A percentile compares a stretch with the other conserved stretches of the same genome.
Conservation (phyloP, 129 eudicot species). For the Calendula officinalis region DNA sequence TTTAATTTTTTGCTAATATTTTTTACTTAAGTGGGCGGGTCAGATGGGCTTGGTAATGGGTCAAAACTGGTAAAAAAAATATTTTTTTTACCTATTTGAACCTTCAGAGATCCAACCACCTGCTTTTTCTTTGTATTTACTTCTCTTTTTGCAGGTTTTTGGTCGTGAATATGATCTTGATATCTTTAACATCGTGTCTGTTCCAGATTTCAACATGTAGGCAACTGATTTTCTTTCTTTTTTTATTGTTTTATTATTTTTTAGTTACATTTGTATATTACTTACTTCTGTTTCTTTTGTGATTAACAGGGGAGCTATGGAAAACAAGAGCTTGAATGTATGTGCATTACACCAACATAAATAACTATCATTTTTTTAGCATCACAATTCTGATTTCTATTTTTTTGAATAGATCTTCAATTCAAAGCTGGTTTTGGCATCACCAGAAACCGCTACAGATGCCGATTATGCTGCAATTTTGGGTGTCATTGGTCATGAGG, state of each 20-base stretch:
- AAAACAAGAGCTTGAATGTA: constrained; percentile 93
- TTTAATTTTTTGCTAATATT: neutral
- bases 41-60: neutral
- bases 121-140: neutral
- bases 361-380: neutral
- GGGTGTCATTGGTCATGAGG: constrained; percentile 97
- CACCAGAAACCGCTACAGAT: constrained; percentile 94
- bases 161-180: constrained; percentile 93
- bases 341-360: constrained; percentile 8
- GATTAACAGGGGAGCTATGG: constrained; percentile 96
- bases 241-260: no score
- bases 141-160: constrained; percentile 44
- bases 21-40: neutral
- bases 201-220: constrained; percentile 89
- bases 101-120: no score
- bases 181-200: constrained; percentile 86
- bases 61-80: neutral
- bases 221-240: neutral
- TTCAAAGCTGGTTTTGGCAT: constrained; percentile 85
- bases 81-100: no score
- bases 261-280: neutral
- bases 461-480: constrained; percentile 87
- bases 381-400: neutral
- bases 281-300: constrained; percentile 14
- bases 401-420: constrained; percentile 63